Conservation (phyloP, 2,329 filamentous ascomycete genomes). For the Aspergillus sp. region DNA sequence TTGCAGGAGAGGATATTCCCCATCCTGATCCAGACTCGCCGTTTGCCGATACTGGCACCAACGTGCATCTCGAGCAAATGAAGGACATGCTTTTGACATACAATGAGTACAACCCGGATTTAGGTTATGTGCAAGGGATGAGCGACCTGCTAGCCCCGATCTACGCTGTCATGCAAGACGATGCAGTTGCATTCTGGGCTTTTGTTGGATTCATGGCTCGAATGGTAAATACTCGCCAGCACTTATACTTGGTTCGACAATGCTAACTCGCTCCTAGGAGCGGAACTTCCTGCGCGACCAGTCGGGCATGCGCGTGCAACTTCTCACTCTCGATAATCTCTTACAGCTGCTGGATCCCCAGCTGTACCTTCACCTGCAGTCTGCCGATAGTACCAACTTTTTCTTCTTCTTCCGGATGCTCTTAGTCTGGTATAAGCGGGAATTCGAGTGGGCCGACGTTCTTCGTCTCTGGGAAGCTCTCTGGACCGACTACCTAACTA, state of each 20-base stretch:
- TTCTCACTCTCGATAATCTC: conserved; percentile 87
- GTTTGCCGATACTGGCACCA: conserved; percentile 89
- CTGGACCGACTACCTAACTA: conserved; percentile 89
- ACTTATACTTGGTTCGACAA: neutral
- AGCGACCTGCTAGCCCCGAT: conserved; percentile 93
- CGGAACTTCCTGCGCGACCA: conserved; percentile 95
- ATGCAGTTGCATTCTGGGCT: conserved; percentile 94
- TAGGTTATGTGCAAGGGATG: conserved; percentile 99
- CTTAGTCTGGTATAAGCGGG: conserved; percentile 97
- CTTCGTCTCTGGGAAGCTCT: conserved; percentile 86
- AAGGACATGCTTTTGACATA: conserved; percentile 99
- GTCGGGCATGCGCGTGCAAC: conserved; percentile 90
- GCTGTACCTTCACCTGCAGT: conserved; percentile 85
- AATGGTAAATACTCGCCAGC: conserved; percentile 58
- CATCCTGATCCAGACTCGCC: conserved; percentile 95
- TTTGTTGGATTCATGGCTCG: conserved; percentile 96
- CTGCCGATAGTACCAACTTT: conserved; percentile 94
- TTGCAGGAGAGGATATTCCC: conserved; percentile 92
- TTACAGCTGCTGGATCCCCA: conserved; percentile 96
- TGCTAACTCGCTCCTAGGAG: conserved; percentile 52
- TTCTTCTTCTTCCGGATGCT: conserved; percentile 99
- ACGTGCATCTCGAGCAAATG: conserved; percentile 97
- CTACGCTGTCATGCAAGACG: conserved; percentile 96
- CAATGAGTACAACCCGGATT: conserved; percentile 93
- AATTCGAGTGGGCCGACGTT: conserved; percentile 87